Conservation (phyloP, 306 rosid species). For the Canavalia ensiformis region DNA sequence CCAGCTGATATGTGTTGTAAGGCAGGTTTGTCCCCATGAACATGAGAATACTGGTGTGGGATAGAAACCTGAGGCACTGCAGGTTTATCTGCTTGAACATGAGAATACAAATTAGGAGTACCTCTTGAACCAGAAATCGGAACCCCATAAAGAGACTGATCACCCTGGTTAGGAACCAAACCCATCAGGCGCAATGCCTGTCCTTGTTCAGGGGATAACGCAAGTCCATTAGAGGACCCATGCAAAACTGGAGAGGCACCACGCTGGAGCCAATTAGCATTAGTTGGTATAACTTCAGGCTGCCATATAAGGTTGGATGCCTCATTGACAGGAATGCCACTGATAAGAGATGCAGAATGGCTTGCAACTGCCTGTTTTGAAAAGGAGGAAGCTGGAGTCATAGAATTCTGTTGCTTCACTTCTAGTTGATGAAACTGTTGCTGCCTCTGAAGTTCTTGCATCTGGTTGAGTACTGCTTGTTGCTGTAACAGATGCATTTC, state of each 20-base stretch:
- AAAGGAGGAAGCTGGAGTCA: constrained; percentile 66
- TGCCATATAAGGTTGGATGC: constrained; percentile 79
- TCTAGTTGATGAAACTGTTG: constrained; percentile 86
- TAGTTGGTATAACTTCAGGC: constrained; percentile 68
- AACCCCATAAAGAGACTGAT: constrained; percentile 86
- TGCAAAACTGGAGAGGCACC: constrained; percentile 80
- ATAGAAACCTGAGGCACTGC: constrained; percentile 56
- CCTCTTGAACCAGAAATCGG: constrained; percentile 79
- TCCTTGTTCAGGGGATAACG: constrained; percentile 80
- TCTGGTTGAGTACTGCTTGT: constrained; percentile 70
- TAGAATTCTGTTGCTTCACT: constrained; percentile 71
- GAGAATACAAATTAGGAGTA: constrained; percentile 69
- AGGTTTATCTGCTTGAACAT: constrained; percentile 75
- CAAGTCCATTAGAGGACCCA: constrained; percentile 75
- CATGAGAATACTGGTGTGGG: constrained; percentile 72
- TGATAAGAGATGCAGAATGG: constrained; percentile 73
- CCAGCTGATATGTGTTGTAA: constrained; percentile 64
- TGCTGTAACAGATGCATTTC: constrained; percentile 86
- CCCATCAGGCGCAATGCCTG: constrained; percentile 78
- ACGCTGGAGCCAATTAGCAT: constrained; percentile 81
- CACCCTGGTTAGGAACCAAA: constrained; percentile 79
- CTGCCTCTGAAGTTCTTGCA: constrained; percentile 88
- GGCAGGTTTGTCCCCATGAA: constrained; percentile 76
- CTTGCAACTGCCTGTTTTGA: constrained; percentile 67
- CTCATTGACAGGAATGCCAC: constrained; percentile 82